Evolutionary conservation across 441 rosid genomes (phyloP), one percentile per base, ranked within the genome.

Genomic region (Corymbia calophylla): DNA sequence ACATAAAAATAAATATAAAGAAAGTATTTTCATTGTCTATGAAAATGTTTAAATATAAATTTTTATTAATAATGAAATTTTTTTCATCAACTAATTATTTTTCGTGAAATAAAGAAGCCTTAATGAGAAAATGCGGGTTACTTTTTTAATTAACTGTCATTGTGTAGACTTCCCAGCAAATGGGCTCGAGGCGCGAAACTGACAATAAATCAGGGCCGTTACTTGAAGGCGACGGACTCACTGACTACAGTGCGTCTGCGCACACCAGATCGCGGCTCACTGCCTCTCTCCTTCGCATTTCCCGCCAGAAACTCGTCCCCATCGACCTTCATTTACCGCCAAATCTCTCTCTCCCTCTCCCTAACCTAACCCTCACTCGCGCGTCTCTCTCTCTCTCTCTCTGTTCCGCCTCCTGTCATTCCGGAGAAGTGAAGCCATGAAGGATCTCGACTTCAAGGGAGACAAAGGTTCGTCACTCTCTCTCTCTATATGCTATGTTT

Each of bases 391-490:
- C 91, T 82, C 86, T 62, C 32, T 77, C 91, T 64, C 62, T 51
- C 47, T 56, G 8, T 68, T 48, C 81, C 81, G 51, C 81, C 84
- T 51, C 53, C 70, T 5, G 77, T 66, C 60, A 5, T 8, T 27
- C 47, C n/a, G 91, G 73, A 86, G 55, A 47, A 66, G 87, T 23
- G 10, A 80, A 73, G 88, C 88, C 93, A 96, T 95, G 98, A 96
- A 95, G 89, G 96, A 92, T 48, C 88, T 92, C 70, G 93, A 94
- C 86, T 93, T 95, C 92, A 91, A 92, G 39, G 93, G 95, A 18
- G 99, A 98, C 87, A 96, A 87, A 93, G 95, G 99, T 96, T 89
- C 17, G 81, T 53, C 35, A 32, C 88, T 86, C 91, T n/a, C 53
- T 87, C 84, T 31, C 77, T 49, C 48, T 44, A 39, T 31, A 39